These are phyloP conservation scores for Aspergillus mulundensis DNA, from an alignment of 495 filamentous ascomycete species.

Conservation along the genomic window DNA sequence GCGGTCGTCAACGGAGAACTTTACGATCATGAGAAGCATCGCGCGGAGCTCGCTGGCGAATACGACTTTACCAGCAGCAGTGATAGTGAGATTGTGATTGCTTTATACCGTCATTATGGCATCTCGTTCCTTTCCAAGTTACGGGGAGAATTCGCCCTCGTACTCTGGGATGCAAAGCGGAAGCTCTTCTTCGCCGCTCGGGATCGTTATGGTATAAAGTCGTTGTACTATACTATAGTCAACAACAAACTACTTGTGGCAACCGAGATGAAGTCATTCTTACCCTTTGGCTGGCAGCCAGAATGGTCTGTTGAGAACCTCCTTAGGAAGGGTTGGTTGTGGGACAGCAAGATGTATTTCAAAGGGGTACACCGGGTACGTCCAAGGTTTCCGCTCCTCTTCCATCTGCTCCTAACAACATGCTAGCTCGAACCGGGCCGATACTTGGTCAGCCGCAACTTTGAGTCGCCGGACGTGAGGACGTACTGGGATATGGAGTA, in stretches of 20 bases:
- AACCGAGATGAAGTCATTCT: constrained; percentile 45
- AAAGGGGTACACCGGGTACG: constrained; percentile 33
- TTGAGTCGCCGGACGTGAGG: constrained; percentile 22
- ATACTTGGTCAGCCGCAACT: constrained; percentile 19
- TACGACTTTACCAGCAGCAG: constrained; percentile 40
- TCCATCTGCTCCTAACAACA: constrained; percentile 27
- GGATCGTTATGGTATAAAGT: constrained; percentile 53
- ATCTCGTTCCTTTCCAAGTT: constrained; percentile 40
- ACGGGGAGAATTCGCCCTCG: constrained; percentile 48
- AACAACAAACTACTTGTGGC: constrained; percentile 34
- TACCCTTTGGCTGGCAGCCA: constrained; percentile 41
- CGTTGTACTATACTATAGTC: constrained; percentile 43
- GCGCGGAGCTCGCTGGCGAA: constrained; percentile 24
- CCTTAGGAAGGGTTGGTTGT: constrained; percentile 31
- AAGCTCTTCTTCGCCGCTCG: constrained; percentile 40
- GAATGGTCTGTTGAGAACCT: constrained; percentile 47
- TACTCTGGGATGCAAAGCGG: constrained; percentile 40
- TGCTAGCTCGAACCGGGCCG: constrained; percentile 17
- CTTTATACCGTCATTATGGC: constrained; percentile 47
- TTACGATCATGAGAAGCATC: constrained; percentile 46
- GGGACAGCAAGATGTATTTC: constrained; percentile 41
- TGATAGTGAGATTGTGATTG: constrained; percentile 49
- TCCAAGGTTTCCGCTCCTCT: constrained; percentile 20
- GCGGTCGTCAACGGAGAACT: constrained; percentile 55
- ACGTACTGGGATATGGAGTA: constrained; percentile 50